Evolutionary conservation across 768 basidiomycete genomes (phyloP).

Genomic region (Cystobasidium tubakii): DNA sequence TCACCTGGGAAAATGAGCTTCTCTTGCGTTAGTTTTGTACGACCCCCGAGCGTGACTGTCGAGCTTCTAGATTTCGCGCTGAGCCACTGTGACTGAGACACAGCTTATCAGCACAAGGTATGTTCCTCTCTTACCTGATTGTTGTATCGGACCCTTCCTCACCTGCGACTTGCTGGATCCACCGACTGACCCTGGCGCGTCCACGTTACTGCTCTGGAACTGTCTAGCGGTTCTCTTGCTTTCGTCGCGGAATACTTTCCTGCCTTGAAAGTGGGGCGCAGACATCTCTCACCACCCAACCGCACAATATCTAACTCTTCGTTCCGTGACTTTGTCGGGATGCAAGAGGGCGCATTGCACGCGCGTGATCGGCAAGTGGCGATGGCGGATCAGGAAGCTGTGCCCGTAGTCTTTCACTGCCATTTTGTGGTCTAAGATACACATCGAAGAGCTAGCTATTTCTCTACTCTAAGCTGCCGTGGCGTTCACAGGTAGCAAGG

Average conservation of each 20-base stretch:
- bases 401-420: too few species aligned
- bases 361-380: not conserved
- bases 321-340: too few species aligned
- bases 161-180: not conserved
- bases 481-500: conserved; percentile 18
- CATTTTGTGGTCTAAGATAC: too few species aligned
- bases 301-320: too few species aligned
- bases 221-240: not conserved
- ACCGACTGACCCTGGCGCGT: not conserved
- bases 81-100: not conserved
- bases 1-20: conserved; percentile 20
- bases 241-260: not conserved
- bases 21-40: not conserved
- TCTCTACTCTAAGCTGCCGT: not conserved
- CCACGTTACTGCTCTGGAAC: not conserved
- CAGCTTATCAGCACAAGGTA: not conserved
- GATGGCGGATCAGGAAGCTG: not conserved
- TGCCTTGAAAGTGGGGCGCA: not conserved
- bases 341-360: too few species aligned
- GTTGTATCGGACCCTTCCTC: not conserved
- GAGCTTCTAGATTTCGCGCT: not conserved
- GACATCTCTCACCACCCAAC: not conserved
- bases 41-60: not conserved
- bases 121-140: too few species aligned
- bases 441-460: too few species aligned